A percentile compares a stretch with the other conserved stretches of the same genome.
phyloP scores from a whole-genome alignment of 768 basidiomycete species.

The Mycena capillaripes region DNA sequence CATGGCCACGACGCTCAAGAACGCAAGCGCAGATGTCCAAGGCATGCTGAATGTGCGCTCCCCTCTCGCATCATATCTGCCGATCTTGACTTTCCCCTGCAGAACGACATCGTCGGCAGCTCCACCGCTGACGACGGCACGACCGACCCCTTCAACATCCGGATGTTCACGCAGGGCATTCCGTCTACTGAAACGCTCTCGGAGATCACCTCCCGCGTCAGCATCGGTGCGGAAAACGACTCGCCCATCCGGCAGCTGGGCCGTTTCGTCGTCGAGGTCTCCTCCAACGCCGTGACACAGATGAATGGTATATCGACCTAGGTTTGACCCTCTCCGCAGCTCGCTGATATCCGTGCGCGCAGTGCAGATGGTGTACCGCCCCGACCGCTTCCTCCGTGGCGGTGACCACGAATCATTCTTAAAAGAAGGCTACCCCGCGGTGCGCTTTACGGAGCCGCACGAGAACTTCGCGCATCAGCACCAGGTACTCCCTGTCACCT shows the following conservation, averaged over 20 bases:
- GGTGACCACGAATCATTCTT: slow-evolving; percentile 69
- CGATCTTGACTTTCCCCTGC: not conserved
- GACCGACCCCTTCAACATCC: slow-evolving; percentile 61
- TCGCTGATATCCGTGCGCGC: not conserved
- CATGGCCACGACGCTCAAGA: slow-evolving; percentile 59
- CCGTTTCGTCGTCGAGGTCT: slow-evolving; percentile 66
- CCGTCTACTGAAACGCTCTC: slow-evolving; percentile 58
- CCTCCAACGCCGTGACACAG: slow-evolving; percentile 60
- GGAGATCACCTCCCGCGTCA: slow-evolving; percentile 48
- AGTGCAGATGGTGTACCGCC: slow-evolving; percentile 67
- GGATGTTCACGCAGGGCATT: slow-evolving; percentile 67
- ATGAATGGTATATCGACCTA: slow-evolving; percentile 59
- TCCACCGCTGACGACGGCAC: slow-evolving; percentile 63
- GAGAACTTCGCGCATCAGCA: slow-evolving; percentile 73
- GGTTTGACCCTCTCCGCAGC: not conserved
- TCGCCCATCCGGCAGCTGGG: slow-evolving; percentile 65
- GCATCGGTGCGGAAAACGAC: slow-evolving; percentile 67
- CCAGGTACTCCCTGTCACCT: slow-evolving; percentile 42
- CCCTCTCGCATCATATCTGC: not conserved
- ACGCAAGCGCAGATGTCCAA: slow-evolving; percentile 63
- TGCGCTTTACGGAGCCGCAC: slow-evolving; percentile 69
- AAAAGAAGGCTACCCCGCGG: slow-evolving; percentile 62
- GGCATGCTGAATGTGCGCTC: slow-evolving; percentile 60
- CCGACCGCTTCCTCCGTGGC: slow-evolving; percentile 69
- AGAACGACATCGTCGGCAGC: slow-evolving; percentile 69